Conservation (phyloP, 345 rosid species). For the Pistacia vera region DNA sequence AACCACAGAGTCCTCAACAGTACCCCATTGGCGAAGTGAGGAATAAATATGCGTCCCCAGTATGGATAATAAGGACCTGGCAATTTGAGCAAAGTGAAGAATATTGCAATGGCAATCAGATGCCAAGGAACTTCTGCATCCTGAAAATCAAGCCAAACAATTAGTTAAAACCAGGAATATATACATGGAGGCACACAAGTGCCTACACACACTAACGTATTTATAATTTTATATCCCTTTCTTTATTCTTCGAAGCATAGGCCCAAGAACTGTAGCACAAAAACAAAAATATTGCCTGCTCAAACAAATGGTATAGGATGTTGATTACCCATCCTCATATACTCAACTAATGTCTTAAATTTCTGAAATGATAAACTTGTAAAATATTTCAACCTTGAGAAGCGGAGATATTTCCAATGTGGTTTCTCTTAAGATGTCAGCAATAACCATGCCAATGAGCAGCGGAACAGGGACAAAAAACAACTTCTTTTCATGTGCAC, state of each 20-base stretch:
- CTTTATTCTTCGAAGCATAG: background rate
- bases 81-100: conserved; percentile 67
- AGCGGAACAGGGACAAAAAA: conserved; percentile 66
- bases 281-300: background rate
- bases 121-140: conserved; percentile 94
- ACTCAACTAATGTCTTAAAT: conserved; percentile 1
- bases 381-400: conserved; percentile 59
- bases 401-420: conserved; percentile 67
- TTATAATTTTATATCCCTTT: background rate
- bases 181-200: background rate
- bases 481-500: conserved; percentile 86
- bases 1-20: conserved; percentile 66
- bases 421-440: conserved; percentile 54
- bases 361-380: conserved; percentile 11
- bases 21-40: conserved; percentile 87
- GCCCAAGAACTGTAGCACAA: background rate
- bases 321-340: background rate
- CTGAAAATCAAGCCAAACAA: conserved; percentile 44
- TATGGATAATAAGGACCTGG: conserved; percentile 88
- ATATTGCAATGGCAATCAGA: conserved; percentile 56
- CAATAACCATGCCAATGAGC: conserved; percentile 63
- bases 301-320: background rate
- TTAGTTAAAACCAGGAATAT: background rate
- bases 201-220: too few species aligned
- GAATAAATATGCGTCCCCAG: conserved; percentile 82